Base-by-base conservation (phyloP, 78 protist genomes). In the Dictyostelium intermedium region DNA sequence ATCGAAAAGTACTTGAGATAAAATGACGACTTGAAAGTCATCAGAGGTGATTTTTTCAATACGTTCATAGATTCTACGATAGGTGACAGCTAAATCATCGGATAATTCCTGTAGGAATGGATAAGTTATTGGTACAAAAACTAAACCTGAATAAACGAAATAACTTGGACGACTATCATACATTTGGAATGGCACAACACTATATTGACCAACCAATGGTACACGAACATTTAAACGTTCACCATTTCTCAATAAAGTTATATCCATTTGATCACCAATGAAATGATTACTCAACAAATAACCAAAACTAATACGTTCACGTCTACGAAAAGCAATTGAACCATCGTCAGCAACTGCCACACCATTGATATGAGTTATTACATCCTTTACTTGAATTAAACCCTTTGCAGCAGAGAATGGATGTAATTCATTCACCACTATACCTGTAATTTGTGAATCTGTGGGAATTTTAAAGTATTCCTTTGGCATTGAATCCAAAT, bases 61-160 rank as follows among this genome's bases (percentile, higher is more conserved):
- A 76, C 92, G 25, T 72, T 91, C 85, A n/a, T 43, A 70, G 8
- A 61, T 84, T 72, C 63, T 69, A 14, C 94, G 20, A 25, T 70
- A 89, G 30, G 86, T 89, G 5, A n/a, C 5, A 0, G 94, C 94
- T 3, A 50, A 77, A 1, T 96, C 96, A 16, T 91, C 93, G 0
- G 96, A 91, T 61, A 76, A 80, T 43, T 97, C 98, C 41, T n/a
- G 18, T 10, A 96, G 94, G 83, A 91, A 82, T 25, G 96, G 96
- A 83, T 80, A 83, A 25, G 95, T 69, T 13, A 95, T 39, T n/a
- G 93, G 92, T 23, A 82, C 53, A 39, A 97, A 97, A 10, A 95
- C 96, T 6, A 95, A 35, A 37, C 98, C 98, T 32, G 93, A 95
- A 69, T 87, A 95, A 16, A 87, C 61, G 78, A 91, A 84, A 73